phyloP scores from a whole-genome alignment of 140 eudicot species.

The Senecio squalidus region DNA sequence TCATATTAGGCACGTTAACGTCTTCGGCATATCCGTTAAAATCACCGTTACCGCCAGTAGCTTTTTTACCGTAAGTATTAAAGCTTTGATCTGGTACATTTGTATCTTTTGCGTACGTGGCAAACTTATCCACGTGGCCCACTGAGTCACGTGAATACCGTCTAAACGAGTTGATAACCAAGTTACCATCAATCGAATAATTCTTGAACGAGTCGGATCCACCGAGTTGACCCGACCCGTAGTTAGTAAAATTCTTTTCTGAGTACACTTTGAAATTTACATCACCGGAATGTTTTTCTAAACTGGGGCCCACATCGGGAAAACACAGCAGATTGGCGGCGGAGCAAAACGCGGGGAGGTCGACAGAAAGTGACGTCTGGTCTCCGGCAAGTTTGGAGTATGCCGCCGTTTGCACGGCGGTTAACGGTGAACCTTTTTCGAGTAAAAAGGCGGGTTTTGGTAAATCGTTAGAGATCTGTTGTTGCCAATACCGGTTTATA shows the following conservation, averaged over 20 bases:
- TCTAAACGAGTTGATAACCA: conserved; percentile 57
- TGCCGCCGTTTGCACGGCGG: conserved; percentile 54
- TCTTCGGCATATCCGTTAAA: conserved; percentile 41
- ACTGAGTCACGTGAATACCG: conserved; percentile 86
- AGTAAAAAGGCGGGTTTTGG: conserved; percentile 65
- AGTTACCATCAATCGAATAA: conserved; percentile 49
- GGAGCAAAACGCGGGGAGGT: conserved; percentile 58
- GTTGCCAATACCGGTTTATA: conserved; percentile 66
- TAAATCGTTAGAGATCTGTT: conserved; percentile 61
- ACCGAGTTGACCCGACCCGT: conserved; percentile 58
- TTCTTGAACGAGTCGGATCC: conserved; percentile 55
- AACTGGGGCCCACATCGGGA: conserved; percentile 60
- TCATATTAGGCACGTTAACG: conserved; percentile 56
- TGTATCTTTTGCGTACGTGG: conserved; percentile 51
- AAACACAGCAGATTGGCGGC: conserved; percentile 71
- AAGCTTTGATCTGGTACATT: conserved; percentile 70
- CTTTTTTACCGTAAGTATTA: conserved; percentile 59
- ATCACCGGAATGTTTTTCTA: conserved; percentile 52
- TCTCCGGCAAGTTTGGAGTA: conserved; percentile 62
- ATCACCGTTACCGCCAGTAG: conserved; percentile 77
- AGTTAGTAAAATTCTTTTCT: conserved; percentile 71
- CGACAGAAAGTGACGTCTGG: conserved; percentile 38
- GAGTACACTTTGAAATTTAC: conserved; percentile 46
- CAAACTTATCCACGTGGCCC: conserved; percentile 62
- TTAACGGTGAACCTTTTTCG: conserved; percentile 70